Base-by-base conservation (phyloP, 176 grass and related monocot species). In the Cenchrus fungigraminus region DNA sequence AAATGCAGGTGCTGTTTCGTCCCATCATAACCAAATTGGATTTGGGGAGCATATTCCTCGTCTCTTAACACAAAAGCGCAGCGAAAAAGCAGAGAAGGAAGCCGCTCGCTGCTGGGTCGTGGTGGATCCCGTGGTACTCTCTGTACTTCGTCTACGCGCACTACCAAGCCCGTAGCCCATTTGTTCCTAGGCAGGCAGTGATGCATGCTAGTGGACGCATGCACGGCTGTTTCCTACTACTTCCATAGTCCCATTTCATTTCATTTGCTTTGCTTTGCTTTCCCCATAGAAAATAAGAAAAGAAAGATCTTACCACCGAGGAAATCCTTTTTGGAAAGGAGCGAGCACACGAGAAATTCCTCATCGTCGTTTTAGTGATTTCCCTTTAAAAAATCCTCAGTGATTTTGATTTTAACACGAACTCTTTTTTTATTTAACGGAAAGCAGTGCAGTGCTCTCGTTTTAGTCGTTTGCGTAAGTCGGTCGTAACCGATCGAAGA, bases 71-170 rank as follows among this genome's bases (percentile, higher is more conserved):
- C 13, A 79, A 84, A 84, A 84, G 76, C 40, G 81, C 79, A 53
- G 17, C 45, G 73, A 57, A 80, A 55, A 79, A 12, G 40, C 81
- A 59, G 7, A 40, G 25, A 25, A 25, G 5, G 50, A 75, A 74
- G 67, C 56, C 51, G 12, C 12, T 53, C 51, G 12, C 12, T 53
- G 13, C 50, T 40, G 37, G 37, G 37, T 40, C 37, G 71, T 19
- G 19, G 51, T 85, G 69, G 61, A 61, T 51, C 81, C 62, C 71
- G 81, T 85, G 43, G 82, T 89, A 80, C 87, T 44, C 14, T 79
- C 6, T 80, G 87, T 85, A 89, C 87, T 89, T 80, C 14, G 17
- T 22, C 87, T 43, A n/a, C 65, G 15, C 68, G 70, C 68, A 74
- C 69, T 80, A 60, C 44, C 52, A 55, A 37, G 34, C 58, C 37